Evolutionary conservation across 1,284 basidiomycete species (phyloP).

Genomic region (Rhodotorula sp.): DNA sequence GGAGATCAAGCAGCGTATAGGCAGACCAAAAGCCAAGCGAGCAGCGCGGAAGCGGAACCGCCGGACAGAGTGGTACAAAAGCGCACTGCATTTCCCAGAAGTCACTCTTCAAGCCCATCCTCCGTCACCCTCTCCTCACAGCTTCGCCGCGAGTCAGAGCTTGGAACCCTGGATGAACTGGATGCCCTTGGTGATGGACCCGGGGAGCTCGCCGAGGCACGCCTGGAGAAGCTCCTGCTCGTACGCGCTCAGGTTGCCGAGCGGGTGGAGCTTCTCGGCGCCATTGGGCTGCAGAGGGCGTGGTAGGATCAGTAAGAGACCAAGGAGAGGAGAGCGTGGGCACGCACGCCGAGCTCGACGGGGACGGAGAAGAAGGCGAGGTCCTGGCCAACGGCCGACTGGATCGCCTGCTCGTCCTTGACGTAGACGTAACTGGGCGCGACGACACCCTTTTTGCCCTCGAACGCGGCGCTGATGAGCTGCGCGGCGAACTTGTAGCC

Average conservation of each 20-base stretch:
- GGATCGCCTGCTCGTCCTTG: constrained; percentile 52
- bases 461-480: constrained; percentile 64
- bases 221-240: constrained; percentile 57
- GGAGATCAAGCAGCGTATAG: too few relatives aligned
- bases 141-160: constrained; percentile 20
- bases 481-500: constrained; percentile 81
- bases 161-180: constrained; percentile 31
- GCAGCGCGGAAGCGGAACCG: background rate
- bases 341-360: constrained; percentile 81
- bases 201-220: constrained; percentile 58
- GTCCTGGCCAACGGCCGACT: constrained; percentile 54
- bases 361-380: constrained; percentile 87
- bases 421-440: constrained; percentile 83
- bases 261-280: constrained; percentile 59
- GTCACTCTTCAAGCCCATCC: background rate
- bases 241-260: constrained; percentile 56
- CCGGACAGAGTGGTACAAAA: background rate
- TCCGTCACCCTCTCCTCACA: background rate
- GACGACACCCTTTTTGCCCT: constrained; percentile 79
- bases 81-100: background rate
- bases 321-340: background rate
- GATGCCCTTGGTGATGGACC: constrained; percentile 55
- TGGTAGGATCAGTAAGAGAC: background rate
- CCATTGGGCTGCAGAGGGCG: constrained; percentile 50
- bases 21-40: too few relatives aligned